Percentiles rank a stretch among this genome's conserved stretches.
phyloP scores from a whole-genome alignment of 306 rosid species.

The Quercus robur region DNA sequence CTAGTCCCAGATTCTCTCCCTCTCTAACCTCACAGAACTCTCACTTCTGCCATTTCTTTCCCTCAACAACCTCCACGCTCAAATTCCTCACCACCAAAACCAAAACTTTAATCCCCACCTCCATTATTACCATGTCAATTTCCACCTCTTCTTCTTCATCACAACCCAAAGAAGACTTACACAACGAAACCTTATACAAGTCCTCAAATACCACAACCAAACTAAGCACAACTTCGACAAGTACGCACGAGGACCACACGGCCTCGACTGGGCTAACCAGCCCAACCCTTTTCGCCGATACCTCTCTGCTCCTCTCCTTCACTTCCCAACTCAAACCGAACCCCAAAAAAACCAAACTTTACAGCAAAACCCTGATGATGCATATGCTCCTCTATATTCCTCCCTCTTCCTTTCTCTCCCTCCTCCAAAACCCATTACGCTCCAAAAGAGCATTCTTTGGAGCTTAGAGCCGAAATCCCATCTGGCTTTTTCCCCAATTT shows the following conservation, averaged over 20 bases:
- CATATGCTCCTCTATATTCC: conserved; percentile 46
- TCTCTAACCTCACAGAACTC: conserved; percentile 3
- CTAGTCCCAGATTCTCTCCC: conserved; percentile 23
- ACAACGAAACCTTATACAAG: conserved; percentile 47
- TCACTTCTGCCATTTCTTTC: conserved; percentile 33
- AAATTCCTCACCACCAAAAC: neutral
- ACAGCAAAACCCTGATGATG: neutral
- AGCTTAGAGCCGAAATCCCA: conserved; percentile 65
- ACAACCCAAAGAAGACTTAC: conserved; percentile 17
- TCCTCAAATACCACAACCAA: conserved; percentile 67
- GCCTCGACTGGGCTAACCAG: conserved; percentile 97
- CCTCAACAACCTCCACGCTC: conserved; percentile 29
- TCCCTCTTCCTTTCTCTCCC: conserved; percentile 67
- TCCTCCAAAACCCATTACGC: conserved; percentile 76
- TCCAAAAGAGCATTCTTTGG: conserved; percentile 84
- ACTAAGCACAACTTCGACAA: conserved; percentile 73
- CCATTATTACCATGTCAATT: conserved; percentile 33
- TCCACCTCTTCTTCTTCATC: conserved; percentile 34
- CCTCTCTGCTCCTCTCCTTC: conserved; percentile 64
- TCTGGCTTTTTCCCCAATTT: conserved; percentile 42
- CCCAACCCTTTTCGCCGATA: conserved; percentile 95
- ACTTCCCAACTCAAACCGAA: conserved; percentile 32
- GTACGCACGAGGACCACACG: conserved; percentile 80
- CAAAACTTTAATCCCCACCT: conserved; percentile 12
- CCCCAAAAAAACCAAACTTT: neutral